A percentile compares a stretch with the other conserved stretches of the same genome.
Conservation (phyloP, 2,329 filamentous ascomycete species). For the Xylariaceae sp. region DNA sequence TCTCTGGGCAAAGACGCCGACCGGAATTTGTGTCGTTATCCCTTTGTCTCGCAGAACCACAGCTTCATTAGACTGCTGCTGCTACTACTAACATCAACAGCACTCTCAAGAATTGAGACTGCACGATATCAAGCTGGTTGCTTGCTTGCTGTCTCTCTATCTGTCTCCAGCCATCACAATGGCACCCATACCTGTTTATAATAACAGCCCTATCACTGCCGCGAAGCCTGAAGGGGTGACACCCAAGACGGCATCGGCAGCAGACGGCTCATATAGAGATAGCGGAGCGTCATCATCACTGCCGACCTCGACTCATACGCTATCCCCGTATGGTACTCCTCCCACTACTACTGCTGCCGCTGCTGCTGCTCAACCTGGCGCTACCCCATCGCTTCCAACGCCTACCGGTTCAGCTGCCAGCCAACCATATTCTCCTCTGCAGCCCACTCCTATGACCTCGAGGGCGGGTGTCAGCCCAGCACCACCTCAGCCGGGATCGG, state of each 20-base stretch:
- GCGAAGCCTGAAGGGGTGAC: constrained; percentile 43
- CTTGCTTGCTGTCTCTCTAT: neutral
- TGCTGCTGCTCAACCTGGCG: constrained; percentile 44
- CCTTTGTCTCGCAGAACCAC: neutral
- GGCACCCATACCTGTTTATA: constrained; percentile 57
- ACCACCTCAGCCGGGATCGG: constrained; percentile 53
- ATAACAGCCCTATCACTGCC: constrained; percentile 48
- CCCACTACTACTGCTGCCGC: constrained; percentile 37
- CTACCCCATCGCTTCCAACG: constrained; percentile 39
- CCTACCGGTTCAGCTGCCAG: constrained; percentile 36
- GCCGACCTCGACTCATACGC: constrained; percentile 31
- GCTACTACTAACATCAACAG: neutral
- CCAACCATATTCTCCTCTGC: constrained; percentile 33
- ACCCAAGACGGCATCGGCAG: constrained; percentile 26
- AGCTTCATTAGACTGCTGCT: neutral
- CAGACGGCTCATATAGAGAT: constrained; percentile 17
- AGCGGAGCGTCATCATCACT: constrained; percentile 19
- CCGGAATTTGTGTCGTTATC: neutral
- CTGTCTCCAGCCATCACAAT: constrained; percentile 33
- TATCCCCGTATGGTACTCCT: constrained; percentile 37
- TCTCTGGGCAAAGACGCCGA: neutral
- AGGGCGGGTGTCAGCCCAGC: constrained; percentile 40
- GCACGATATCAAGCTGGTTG: neutral
- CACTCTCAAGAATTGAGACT: neutral
- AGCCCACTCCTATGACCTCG: constrained; percentile 39